Conservation (phyloP, 441 rosid genomes). For the Erodium moschatum region DNA sequence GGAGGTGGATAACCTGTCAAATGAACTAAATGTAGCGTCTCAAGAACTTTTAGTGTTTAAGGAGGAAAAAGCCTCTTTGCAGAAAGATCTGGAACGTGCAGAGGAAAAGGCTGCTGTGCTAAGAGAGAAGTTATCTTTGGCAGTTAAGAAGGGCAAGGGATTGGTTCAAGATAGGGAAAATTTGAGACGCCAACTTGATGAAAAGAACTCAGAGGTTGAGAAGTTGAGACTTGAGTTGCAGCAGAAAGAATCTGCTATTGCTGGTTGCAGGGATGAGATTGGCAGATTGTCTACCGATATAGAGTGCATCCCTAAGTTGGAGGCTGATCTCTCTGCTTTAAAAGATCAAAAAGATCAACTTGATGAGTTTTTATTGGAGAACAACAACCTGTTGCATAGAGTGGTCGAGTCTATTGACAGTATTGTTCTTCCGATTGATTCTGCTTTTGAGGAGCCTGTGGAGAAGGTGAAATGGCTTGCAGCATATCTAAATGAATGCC, state of each 20-base stretch:
- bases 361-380: slow-evolving; percentile 52
- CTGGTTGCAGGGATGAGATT: slow-evolving; percentile 50
- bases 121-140: slow-evolving; percentile 81
- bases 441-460: slow-evolving; percentile 41
- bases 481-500: slow-evolving; percentile 44
- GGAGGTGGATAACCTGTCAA: slow-evolving; percentile 9
- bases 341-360: slow-evolving; percentile 49
- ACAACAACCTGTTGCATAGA: slow-evolving; percentile 45
- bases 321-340: slow-evolving; percentile 46
- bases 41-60: slow-evolving; percentile 7
- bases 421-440: slow-evolving; percentile 43
- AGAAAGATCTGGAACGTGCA: slow-evolving; percentile 58
- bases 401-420: slow-evolving; percentile 43
- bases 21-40: slow-evolving; percentile 8
- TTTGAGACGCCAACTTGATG: slow-evolving; percentile 52
- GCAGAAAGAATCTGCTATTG: slow-evolving; percentile 41
- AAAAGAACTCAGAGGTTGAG: slow-evolving; percentile 57
- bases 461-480: slow-evolving; percentile 59
- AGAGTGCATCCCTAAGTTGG: slow-evolving; percentile 51
- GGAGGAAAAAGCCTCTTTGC: slow-evolving; percentile 26
- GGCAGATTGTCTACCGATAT: slow-evolving; percentile 40
- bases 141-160: slow-evolving; percentile 95
- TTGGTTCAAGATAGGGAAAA: slow-evolving; percentile 80
- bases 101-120: slow-evolving; percentile 73
- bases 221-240: slow-evolving; percentile 53